Conservation (phyloP, 148 eudicot genomes). For the Fagopyrum tataricum region DNA sequence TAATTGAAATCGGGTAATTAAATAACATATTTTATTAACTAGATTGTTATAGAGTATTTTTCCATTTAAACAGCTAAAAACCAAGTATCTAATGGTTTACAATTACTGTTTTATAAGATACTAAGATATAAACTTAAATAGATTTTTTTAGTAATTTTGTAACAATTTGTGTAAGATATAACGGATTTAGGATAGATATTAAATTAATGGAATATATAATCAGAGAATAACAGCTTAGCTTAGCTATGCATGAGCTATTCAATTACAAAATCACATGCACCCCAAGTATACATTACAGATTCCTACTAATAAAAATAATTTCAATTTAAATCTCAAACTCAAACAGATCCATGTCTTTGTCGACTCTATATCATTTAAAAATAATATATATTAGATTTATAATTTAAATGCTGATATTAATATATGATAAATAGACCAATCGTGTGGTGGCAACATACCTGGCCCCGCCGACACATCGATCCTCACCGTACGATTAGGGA, state of each 20-base stretch:
- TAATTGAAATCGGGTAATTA: too few species aligned
- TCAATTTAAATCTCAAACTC: background rate
- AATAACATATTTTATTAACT: too few species aligned
- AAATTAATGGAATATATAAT: background rate
- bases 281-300: constrained; percentile 31
- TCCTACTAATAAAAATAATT: constrained; percentile 23
- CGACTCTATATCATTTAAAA: constrained; percentile 12
- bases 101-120: too few species aligned
- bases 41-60: too few species aligned
- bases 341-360: constrained; percentile 10
- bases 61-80: too few species aligned
- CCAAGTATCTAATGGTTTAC: too few species aligned
- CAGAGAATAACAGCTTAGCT: constrained; percentile 17
- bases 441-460: constrained; percentile 9
- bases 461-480: background rate
- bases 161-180: too few species aligned
- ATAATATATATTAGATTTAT: background rate
- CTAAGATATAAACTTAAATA: too few species aligned
- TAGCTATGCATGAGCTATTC: constrained; percentile 24
- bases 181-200: background rate
- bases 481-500: constrained; percentile 1
- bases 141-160: too few species aligned
- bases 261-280: constrained; percentile 54
- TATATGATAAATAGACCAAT: background rate
- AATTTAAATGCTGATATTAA: background rate